Percentiles rank a stretch among this genome's conserved stretches.
Conservation (phyloP, 2,329 filamentous ascomycete species). For the Penicillium sp. region DNA sequence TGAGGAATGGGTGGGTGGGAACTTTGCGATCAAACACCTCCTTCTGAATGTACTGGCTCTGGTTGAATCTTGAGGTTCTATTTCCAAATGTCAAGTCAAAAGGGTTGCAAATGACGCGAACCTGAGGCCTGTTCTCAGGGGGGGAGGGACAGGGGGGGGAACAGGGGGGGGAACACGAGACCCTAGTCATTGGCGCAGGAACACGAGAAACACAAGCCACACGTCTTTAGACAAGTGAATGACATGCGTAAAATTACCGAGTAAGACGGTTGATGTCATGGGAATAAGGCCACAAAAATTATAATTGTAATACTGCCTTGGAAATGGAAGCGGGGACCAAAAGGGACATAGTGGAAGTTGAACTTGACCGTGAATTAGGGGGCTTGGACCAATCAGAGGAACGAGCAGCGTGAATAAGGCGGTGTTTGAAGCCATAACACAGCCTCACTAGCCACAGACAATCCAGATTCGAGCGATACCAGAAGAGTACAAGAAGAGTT, state of each 20-base stretch:
- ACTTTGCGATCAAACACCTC: conserved; percentile 4
- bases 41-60: conserved; percentile 2
- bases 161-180: conserved; percentile 14
- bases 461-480: not conserved
- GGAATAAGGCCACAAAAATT: not conserved
- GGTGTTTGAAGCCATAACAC: conserved; percentile 19
- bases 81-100: not conserved
- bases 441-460: conserved; percentile 12
- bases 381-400: conserved; percentile 12
- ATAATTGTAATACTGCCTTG: not conserved
- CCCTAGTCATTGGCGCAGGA: conserved; percentile 15
- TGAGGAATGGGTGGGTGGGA: not conserved
- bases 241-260: conserved; percentile 1
- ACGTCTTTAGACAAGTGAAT: conserved; percentile 4
- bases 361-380: conserved; percentile 1
- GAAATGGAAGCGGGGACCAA: not conserved
- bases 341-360: not conserved
- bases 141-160: not conserved
- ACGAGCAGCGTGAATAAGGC: conserved; percentile 2
- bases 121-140: conserved; percentile 4
- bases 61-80: conserved; percentile 9
- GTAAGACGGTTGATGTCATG: not conserved
- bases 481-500: not conserved
- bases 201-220: conserved; percentile 26
- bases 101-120: conserved; percentile 10